Conservation (phyloP, 2,329 filamentous ascomycete species). For the Fusarium lateritium region DNA sequence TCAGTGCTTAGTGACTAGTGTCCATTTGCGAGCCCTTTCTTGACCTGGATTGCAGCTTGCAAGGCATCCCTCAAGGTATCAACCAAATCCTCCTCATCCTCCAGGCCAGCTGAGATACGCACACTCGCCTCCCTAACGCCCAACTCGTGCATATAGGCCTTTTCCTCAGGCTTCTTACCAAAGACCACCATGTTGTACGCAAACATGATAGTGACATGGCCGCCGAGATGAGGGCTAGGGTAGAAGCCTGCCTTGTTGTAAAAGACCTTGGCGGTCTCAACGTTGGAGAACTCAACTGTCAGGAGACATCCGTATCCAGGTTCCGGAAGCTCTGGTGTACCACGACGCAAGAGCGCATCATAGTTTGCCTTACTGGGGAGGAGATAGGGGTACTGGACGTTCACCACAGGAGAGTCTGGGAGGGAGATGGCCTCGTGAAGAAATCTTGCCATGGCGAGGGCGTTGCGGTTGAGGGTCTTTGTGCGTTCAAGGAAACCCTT, state of each 20-base stretch:
- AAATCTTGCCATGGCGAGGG: slow-evolving; percentile 58
- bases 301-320: slow-evolving; percentile 71
- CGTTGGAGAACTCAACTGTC: slow-evolving; percentile 64
- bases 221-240: slow-evolving; percentile 68
- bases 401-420: slow-evolving; percentile 54
- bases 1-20: background rate
- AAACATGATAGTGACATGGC: slow-evolving; percentile 64
- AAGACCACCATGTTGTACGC: slow-evolving; percentile 64
- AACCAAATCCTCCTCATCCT: slow-evolving; percentile 59
- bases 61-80: slow-evolving; percentile 57
- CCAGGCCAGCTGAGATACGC: slow-evolving; percentile 64
- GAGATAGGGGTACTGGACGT: slow-evolving; percentile 62
- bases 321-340: slow-evolving; percentile 60
- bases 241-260: slow-evolving; percentile 66
- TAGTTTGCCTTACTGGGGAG: slow-evolving; percentile 52
- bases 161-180: slow-evolving; percentile 56
- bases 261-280: slow-evolving; percentile 60
- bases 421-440: slow-evolving; percentile 52
- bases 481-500: slow-evolving; percentile 59
- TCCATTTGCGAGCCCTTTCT: slow-evolving; percentile 4
- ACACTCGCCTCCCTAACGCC: slow-evolving; percentile 60
- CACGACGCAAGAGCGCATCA: slow-evolving; percentile 55
- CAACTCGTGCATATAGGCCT: slow-evolving; percentile 55
- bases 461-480: slow-evolving; percentile 60
- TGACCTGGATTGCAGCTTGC: slow-evolving; percentile 43